Percentiles rank a stretch among this genome's conserved stretches.
Conservation (phyloP, 2,329 filamentous ascomycete genomes). For the Taxawa tesnikishii region DNA sequence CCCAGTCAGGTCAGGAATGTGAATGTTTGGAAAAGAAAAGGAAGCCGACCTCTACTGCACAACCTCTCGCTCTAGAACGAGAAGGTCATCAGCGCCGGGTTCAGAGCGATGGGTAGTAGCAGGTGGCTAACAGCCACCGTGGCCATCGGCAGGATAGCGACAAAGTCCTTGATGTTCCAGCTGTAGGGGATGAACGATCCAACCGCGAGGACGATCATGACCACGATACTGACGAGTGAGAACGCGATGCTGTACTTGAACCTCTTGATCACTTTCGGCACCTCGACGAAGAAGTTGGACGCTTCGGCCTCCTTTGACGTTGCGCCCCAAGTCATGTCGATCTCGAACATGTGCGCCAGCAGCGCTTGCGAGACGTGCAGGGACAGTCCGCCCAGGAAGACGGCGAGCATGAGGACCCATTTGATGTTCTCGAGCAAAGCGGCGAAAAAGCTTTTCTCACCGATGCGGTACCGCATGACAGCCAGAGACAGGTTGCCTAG, state of each 20-base stretch:
- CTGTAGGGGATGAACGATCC: conserved; percentile 52
- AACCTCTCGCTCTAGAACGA: conserved; percentile 56
- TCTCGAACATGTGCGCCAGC: conserved; percentile 70
- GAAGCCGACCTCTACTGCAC: not conserved
- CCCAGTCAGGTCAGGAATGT: too few relatives aligned
- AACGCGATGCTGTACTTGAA: conserved; percentile 66
- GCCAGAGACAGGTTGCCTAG: conserved; percentile 50
- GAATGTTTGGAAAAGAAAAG: too few relatives aligned
- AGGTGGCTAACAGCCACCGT: conserved; percentile 59
- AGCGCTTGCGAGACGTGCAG: conserved; percentile 73
- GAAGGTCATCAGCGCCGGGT: conserved; percentile 71
- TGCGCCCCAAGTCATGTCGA: conserved; percentile 77
- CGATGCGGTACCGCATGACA: conserved; percentile 49
- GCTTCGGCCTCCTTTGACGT: conserved; percentile 74
- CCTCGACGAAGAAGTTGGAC: conserved; percentile 75
- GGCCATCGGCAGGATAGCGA: conserved; percentile 65
- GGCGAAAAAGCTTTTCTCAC: conserved; percentile 38
- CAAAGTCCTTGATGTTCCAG: conserved; percentile 34
- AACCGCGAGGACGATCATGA: conserved; percentile 53
- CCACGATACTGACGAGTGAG: conserved; percentile 42
- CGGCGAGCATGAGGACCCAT: conserved; percentile 52
- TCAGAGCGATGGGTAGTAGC: conserved; percentile 58
- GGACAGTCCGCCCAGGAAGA: conserved; percentile 73
- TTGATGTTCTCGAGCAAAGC: conserved; percentile 46
- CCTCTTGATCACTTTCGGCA: conserved; percentile 64